phyloP scores from a whole-genome alignment of 108 stramenopile species.

The Stephanodiscus triporus region DNA sequence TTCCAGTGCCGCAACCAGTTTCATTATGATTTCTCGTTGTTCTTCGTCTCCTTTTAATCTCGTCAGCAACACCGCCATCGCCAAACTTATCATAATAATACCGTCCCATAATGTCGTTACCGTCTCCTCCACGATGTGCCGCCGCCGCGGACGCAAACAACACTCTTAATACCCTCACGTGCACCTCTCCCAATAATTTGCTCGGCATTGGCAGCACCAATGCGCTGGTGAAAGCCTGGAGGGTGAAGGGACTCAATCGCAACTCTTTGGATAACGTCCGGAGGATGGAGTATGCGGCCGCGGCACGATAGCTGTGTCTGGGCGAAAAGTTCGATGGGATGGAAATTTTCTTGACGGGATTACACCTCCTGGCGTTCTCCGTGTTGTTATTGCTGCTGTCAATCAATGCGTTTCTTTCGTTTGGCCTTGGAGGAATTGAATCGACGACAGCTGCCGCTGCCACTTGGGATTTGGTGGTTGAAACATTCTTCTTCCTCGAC shows the following conservation, averaged over 20 bases:
- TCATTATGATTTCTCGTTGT: background rate
- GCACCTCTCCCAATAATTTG: conserved; percentile 71
- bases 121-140: background rate
- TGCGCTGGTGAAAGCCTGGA: conserved; percentile 72
- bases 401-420: background rate
- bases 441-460: background rate
- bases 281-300: conserved; percentile 74
- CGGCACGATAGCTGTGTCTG: conserved; percentile 53
- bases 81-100: conserved; percentile 63
- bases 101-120: conserved; percentile 25
- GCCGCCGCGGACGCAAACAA: conserved; percentile 47
- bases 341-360: conserved; percentile 17
- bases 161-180: conserved; percentile 67
- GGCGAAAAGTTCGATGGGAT: conserved; percentile 36
- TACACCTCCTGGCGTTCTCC: background rate
- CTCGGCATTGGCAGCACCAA: conserved; percentile 69
- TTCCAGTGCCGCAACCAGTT: background rate
- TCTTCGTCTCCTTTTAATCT: conserved; percentile 19
- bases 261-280: conserved; percentile 73
- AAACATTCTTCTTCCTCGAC: background rate
- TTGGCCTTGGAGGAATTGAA: background rate
- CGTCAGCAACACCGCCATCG: conserved; percentile 23
- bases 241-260: conserved; percentile 75
- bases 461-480: background rate
- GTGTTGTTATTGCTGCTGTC: background rate